Percentiles rank a stretch among this genome's conserved stretches.
Evolutionary conservation across 192 early-diverging fungal species (phyloP).

Genomic region (Backusella australiensis): DNA sequence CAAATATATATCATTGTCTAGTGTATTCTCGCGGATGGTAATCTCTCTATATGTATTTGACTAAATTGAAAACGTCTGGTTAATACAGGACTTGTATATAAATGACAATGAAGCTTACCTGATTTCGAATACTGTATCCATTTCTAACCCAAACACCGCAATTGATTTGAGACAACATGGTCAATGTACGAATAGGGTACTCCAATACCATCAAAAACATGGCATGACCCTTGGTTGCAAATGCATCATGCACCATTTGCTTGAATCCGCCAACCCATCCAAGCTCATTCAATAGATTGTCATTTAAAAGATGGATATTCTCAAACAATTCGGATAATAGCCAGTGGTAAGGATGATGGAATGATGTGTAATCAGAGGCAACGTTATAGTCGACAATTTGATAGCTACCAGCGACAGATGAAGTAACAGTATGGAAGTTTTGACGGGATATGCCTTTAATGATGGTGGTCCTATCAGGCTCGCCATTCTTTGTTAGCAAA

Average conservation of each 20-base stretch:
- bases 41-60: constrained; percentile 82
- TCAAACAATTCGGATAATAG: constrained; percentile 79
- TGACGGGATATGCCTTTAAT: constrained; percentile 19
- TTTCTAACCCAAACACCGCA: constrained; percentile 96
- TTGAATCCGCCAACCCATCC: constrained; percentile 59
- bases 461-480: neutral
- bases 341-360: constrained; percentile 94
- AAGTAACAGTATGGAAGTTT: constrained; percentile 41
- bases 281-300: constrained; percentile 48
- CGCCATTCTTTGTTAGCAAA: neutral
- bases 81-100: neutral
- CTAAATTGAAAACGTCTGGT: constrained; percentile 24
- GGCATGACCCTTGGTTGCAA: constrained; percentile 29
- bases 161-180: constrained; percentile 86
- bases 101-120: constrained; percentile 35
- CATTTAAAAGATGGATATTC: constrained; percentile 59
- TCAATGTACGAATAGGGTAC: constrained; percentile 77
- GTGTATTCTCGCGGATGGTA: constrained; percentile 81
- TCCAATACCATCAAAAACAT: constrained; percentile 70
- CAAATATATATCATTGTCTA: constrained; percentile 88
- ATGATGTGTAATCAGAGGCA: constrained; percentile 62
- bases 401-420: constrained; percentile 37
- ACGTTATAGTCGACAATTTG: constrained; percentile 61
- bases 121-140: constrained; percentile 73
- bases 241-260: constrained; percentile 53